Evolutionary conservation across 805 yeast species (phyloP).

Genomic region (Hanseniaspora nectarophila): DNA sequence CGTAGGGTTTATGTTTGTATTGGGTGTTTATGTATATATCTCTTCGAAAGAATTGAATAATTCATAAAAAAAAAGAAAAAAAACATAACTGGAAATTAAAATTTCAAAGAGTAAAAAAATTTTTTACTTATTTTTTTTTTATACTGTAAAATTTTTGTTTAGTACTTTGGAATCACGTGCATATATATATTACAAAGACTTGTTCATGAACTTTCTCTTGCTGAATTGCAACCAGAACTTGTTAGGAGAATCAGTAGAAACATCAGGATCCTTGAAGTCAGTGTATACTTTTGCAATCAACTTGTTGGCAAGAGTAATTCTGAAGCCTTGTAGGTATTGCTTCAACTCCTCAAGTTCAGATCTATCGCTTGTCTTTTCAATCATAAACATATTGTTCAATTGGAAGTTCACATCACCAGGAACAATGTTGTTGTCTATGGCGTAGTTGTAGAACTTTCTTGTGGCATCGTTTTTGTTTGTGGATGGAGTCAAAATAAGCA

Average conservation of each 20-base stretch:
- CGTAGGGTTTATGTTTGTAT: no score
- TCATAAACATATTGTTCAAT: slow-evolving; percentile 56
- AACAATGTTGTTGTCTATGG: slow-evolving; percentile 56
- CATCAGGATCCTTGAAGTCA: slow-evolving; percentile 32
- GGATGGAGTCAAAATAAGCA: slow-evolving; percentile 44
- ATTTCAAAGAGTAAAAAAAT: no score
- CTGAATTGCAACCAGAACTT: slow-evolving; percentile 95
- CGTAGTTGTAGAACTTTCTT: slow-evolving; percentile 63
- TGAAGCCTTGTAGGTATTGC: slow-evolving; percentile 75
- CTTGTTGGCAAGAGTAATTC: slow-evolving; percentile 84
- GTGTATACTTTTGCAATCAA: slow-evolving; percentile 61
- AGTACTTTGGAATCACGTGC: no score
- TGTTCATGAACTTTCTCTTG: slow-evolving; percentile 90
- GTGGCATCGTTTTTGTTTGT: slow-evolving; percentile 48
- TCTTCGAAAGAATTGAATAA: no score
- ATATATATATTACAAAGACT: slow-evolving; percentile 44
- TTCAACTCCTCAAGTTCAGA: slow-evolving; percentile 70
- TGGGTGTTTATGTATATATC: no score
- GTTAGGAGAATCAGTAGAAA: slow-evolving; percentile 42
- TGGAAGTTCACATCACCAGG: slow-evolving; percentile 97
- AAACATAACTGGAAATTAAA: no score
- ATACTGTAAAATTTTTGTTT: no score
- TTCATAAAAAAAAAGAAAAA: no score
- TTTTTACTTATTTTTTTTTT: no score
- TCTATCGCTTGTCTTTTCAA: slow-evolving; percentile 53